phyloP scores from a whole-genome alignment of 352 stramenopile species.

The Pythium pyrilobum region DNA sequence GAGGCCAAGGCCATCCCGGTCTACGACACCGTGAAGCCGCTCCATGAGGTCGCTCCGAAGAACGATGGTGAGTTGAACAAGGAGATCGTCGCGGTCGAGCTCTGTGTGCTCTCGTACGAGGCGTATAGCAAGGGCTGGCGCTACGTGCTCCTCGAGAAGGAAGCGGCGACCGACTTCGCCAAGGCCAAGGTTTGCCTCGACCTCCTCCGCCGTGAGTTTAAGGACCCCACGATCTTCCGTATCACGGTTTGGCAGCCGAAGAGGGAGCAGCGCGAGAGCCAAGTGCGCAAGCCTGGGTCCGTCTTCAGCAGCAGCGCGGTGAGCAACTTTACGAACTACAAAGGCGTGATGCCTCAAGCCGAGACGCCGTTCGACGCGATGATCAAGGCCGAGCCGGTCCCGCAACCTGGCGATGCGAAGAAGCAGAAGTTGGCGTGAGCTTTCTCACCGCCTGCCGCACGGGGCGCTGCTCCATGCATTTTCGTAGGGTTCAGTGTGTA shows the following conservation, averaged over 20 bases:
- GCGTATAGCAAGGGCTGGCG: background rate
- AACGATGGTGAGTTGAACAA: background rate
- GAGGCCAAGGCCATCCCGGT: background rate
- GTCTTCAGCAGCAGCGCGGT: background rate
- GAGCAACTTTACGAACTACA: background rate
- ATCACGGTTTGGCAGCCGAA: background rate
- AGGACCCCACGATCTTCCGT: background rate
- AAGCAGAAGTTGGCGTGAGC: background rate
- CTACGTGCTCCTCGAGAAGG: slow-evolving; percentile 1
- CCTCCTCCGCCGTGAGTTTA: background rate
- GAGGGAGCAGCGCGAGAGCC: background rate
- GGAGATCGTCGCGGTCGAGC: background rate
- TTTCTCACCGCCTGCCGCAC: background rate
- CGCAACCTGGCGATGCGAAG: background rate
- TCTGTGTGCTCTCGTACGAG: background rate
- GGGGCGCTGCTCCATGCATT: background rate
- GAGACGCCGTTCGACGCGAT: background rate
- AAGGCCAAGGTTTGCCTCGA: background rate
- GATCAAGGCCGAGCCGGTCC: background rate
- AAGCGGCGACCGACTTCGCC: background rate
- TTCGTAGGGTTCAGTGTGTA: background rate
- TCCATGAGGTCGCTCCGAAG: background rate
- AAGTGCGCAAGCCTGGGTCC: background rate
- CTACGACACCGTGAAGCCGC: background rate
- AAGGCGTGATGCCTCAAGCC: background rate